Evolutionary conservation across 495 filamentous ascomycete species (phyloP).

Genomic region (Podospora conica): DNA sequence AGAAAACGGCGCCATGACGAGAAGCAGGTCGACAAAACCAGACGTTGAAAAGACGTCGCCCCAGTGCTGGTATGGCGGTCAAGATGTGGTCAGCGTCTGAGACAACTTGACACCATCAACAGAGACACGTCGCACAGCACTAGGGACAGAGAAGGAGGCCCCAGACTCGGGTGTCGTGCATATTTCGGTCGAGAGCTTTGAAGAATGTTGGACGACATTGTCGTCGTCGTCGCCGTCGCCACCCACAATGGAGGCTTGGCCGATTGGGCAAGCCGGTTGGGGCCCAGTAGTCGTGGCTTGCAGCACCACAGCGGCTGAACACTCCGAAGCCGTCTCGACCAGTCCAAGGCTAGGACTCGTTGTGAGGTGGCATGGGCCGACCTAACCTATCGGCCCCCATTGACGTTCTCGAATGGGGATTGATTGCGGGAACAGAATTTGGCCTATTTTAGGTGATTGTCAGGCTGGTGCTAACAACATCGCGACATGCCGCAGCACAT

Average conservation of each 20-base stretch:
- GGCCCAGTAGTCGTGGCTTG: not conserved
- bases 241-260: not conserved
- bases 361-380: not conserved
- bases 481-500: not conserved
- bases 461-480: not conserved
- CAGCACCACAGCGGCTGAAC: not conserved
- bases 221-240: not conserved
- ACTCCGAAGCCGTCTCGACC: not conserved
- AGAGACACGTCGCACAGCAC: not conserved
- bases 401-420: not conserved
- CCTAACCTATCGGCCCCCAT: not conserved
- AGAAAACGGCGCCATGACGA: slow-evolving; percentile 1
- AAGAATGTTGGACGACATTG: not conserved
- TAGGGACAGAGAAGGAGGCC: not conserved
- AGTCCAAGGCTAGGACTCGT: not conserved
- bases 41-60: not conserved
- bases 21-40: not conserved
- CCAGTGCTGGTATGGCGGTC: not conserved
- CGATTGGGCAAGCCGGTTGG: not conserved
- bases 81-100: not conserved
- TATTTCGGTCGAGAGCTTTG: not conserved
- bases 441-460: not conserved
- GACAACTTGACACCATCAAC: not conserved
- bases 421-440: not conserved
- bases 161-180: not conserved